Conservation (phyloP, 352 stramenopile species). For the Aphanomyces invadans region DNA sequence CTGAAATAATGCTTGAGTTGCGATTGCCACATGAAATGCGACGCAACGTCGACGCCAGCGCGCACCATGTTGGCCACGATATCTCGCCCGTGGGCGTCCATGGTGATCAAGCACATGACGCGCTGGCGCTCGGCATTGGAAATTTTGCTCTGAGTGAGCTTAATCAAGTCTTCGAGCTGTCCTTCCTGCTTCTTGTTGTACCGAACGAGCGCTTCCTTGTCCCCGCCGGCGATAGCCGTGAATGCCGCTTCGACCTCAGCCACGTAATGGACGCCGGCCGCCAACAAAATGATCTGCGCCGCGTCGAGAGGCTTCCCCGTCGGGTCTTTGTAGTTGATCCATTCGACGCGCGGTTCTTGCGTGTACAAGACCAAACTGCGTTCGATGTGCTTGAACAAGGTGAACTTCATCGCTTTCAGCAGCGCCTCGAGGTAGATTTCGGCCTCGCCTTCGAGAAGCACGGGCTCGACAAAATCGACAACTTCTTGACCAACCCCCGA, state of each 20-base stretch:
- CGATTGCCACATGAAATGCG: constrained; percentile 91
- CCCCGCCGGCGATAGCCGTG: constrained; percentile 50
- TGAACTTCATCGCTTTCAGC: constrained; percentile 89
- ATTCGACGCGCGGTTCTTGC: constrained; percentile 88
- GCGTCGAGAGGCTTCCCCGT: constrained; percentile 85
- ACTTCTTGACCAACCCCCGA: constrained; percentile 91
- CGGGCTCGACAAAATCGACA: constrained; percentile 88
- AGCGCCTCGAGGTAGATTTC: constrained; percentile 97
- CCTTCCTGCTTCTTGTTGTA: constrained; percentile 91
- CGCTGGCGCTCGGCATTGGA: constrained; percentile 88
- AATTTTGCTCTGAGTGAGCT: constrained; percentile 87
- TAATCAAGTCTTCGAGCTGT: constrained; percentile 92
- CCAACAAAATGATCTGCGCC: constrained; percentile 93
- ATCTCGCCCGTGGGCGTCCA: constrained; percentile 92
- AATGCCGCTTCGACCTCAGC: constrained; percentile 87
- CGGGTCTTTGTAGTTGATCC: constrained; percentile 92
- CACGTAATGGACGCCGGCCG: constrained; percentile 90
- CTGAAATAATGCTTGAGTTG: constrained; percentile 95
- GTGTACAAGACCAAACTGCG: constrained; percentile 88
- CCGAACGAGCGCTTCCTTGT: constrained; percentile 80
- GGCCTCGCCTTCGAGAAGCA: constrained; percentile 92
- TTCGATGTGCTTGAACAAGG: constrained; percentile 92
- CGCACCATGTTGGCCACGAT: constrained; percentile 95
- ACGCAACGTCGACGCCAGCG: constrained; percentile 71
- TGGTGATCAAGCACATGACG: constrained; percentile 95